phyloP scores from a whole-genome alignment of 2,329 filamentous ascomycete genomes.

The Neofusicoccum parvum region DNA sequence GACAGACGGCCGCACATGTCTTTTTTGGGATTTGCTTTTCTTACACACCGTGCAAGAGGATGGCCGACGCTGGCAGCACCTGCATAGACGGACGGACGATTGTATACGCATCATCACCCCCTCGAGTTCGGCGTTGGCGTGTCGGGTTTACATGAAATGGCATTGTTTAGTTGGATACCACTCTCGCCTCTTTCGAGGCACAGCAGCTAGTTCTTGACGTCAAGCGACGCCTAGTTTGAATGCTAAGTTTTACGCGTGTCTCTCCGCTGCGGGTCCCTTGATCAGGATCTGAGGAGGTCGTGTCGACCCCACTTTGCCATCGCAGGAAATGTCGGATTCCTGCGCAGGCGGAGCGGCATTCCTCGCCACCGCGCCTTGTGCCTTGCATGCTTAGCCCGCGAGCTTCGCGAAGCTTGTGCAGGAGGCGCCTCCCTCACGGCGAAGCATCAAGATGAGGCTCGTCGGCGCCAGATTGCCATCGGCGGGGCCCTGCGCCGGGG shows the following conservation, averaged over 20 bases:
- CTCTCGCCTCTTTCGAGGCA: conserved; percentile 4
- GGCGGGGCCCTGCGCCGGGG: not conserved
- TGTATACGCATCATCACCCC: conserved; percentile 9
- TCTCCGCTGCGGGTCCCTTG: not conserved
- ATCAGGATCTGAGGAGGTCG: not conserved
- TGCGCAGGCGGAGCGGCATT: not conserved
- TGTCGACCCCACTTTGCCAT: not conserved
- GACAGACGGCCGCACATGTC: not conserved
- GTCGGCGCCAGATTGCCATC: not conserved
- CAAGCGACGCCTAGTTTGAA: not conserved
- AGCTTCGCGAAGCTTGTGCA: conserved; percentile 17
- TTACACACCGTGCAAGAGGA: not conserved
- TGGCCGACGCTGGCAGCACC: not conserved
- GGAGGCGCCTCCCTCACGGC: too few species aligned
- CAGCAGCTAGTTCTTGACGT: not conserved
- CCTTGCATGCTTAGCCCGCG: conserved; percentile 9
- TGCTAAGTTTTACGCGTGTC: conserved; percentile 1
- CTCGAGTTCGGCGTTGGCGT: conserved; percentile 1
- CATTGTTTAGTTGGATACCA: conserved; percentile 20
- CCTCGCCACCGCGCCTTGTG: not conserved
- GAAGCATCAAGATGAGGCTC: not conserved
- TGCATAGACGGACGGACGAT: conserved; percentile 11
- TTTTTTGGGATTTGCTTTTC: not conserved
- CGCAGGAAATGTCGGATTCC: not conserved
- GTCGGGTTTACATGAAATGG: conserved; percentile 7